A percentile compares a stretch with the other conserved stretches of the same genome.
These are phyloP conservation scores for Garcia nutans DNA, from an alignment of 345 rosid genomes.

Conservation along the genomic window DNA sequence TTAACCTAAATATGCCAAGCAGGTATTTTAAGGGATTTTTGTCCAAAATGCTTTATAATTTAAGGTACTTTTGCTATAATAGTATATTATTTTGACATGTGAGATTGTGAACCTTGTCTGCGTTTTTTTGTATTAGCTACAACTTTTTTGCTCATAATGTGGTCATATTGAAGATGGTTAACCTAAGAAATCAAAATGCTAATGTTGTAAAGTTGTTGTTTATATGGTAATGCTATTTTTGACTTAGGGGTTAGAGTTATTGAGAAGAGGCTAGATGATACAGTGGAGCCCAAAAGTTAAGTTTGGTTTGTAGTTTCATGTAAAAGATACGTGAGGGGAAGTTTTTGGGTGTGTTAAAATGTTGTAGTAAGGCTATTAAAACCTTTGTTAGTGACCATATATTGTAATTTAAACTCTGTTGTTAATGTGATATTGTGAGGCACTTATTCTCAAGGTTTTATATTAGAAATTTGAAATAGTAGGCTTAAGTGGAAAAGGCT, in stretches of 20 bases:
- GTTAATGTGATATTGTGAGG: neutral
- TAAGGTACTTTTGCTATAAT: neutral
- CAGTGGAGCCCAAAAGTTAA: neutral
- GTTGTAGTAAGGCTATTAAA: neutral
- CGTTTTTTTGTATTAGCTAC: constrained; percentile 9
- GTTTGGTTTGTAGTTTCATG: neutral
- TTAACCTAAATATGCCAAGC: neutral
- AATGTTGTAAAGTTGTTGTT: neutral
- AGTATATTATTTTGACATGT: neutral
- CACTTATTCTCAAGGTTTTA: neutral
- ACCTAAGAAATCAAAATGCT: neutral
- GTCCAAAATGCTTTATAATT: neutral
- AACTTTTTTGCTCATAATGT: neutral
- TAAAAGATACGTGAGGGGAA: neutral
- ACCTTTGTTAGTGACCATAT: neutral
- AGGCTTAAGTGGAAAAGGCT: too few relatives aligned
- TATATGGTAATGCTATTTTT: neutral
- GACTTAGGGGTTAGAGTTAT: neutral
- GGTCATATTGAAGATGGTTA: neutral
- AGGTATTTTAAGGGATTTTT: neutral
- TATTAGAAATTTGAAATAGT: too few relatives aligned
- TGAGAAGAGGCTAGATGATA: neutral
- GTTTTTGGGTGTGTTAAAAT: neutral
- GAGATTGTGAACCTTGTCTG: neutral
- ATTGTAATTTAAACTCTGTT: neutral